Conservation (phyloP, 306 rosid genomes). For the Spatholobus suberectus region DNA sequence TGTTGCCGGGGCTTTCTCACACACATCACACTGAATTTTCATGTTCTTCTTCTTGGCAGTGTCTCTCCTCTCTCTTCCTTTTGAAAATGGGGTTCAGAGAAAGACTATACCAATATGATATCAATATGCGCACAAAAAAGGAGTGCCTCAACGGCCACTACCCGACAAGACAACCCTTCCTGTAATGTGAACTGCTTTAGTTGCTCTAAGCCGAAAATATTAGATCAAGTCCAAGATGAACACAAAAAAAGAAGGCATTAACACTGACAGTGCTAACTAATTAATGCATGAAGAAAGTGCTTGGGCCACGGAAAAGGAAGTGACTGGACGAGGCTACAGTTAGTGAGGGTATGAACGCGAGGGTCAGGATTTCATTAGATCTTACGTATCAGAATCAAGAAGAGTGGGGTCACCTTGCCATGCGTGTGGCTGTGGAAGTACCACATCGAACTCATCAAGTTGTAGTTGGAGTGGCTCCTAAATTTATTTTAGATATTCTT, state of each 20-base stretch:
- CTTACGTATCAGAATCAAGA: constrained; percentile 19
- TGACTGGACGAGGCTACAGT: constrained; percentile 47
- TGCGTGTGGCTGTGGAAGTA: constrained; percentile 51
- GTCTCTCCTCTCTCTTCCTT: neutral
- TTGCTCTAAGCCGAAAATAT: neutral
- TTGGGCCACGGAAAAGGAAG: constrained; percentile 30
- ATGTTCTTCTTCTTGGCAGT: constrained; percentile 44
- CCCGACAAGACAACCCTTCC: neutral
- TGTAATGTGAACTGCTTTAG: neutral
- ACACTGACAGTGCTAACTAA: neutral
- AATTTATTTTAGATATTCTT: constrained; percentile 40
- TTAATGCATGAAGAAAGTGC: neutral
- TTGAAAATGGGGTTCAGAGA: neutral
- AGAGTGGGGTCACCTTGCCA: constrained; percentile 28
- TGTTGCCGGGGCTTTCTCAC: constrained; percentile 94
- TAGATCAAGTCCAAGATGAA: neutral
- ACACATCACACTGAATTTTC: constrained; percentile 98
- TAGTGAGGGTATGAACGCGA: constrained; percentile 16
- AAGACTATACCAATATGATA: neutral
- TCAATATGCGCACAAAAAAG: neutral
- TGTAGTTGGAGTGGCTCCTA: constrained; percentile 28
- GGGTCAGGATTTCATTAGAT: constrained; percentile 49
- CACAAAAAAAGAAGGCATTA: neutral
- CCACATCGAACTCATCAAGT: neutral
- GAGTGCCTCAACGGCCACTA: neutral